These are phyloP conservation scores for Penicillium sp. DNA, from an alignment of 2,329 filamentous ascomycete species.

Conservation along the genomic window DNA sequence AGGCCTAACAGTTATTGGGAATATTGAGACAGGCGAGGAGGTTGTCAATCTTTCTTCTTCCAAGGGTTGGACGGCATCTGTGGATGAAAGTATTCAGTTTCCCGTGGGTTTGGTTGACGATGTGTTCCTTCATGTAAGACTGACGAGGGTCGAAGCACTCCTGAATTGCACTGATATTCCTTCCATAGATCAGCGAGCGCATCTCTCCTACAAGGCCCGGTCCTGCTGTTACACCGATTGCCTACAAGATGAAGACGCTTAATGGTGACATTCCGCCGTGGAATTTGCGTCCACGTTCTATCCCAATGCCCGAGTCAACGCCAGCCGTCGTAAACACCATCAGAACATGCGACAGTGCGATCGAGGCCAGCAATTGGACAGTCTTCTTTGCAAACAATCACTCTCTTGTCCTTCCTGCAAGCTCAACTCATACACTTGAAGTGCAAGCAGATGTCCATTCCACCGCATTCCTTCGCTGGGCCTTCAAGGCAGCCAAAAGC, in stretches of 20 bases:
- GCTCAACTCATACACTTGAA: slow-evolving; percentile 20
- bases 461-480: slow-evolving; percentile 25
- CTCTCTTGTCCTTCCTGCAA: slow-evolving; percentile 6
- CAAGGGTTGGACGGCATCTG: slow-evolving; percentile 17
- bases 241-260: slow-evolving; percentile 32
- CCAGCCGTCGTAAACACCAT: slow-evolving; percentile 18
- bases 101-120: slow-evolving; percentile 35
- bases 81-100: slow-evolving; percentile 22
- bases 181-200: slow-evolving; percentile 24
- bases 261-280: slow-evolving; percentile 44
- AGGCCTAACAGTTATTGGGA: slow-evolving; percentile 29
- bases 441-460: slow-evolving; percentile 25
- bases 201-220: slow-evolving; percentile 1
- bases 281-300: slow-evolving; percentile 37
- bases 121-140: slow-evolving; percentile 42
- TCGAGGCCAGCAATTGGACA: slow-evolving; percentile 8
- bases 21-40: slow-evolving; percentile 10
- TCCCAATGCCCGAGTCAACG: slow-evolving; percentile 37
- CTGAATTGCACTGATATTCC: neutral
- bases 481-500: slow-evolving; percentile 14
- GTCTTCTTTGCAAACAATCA: neutral
- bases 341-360: slow-evolving; percentile 19
- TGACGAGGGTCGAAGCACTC: neutral
- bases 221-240: slow-evolving; percentile 12
- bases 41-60: slow-evolving; percentile 14